Evolutionary conservation across 2,329 filamentous ascomycete species (phyloP).

Genomic region (Sporothrix luriei): DNA sequence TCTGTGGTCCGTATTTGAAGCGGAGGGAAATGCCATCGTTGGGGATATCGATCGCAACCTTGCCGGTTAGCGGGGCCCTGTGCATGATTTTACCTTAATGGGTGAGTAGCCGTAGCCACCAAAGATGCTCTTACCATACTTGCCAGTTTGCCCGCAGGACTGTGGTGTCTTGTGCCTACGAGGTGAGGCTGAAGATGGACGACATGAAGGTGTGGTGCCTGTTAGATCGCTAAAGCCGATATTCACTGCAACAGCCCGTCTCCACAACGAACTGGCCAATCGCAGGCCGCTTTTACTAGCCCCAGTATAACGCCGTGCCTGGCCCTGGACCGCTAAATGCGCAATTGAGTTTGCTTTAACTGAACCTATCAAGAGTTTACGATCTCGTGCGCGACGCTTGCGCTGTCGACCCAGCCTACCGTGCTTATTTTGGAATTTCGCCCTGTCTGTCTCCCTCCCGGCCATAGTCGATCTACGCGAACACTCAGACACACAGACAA

Average conservation of each 20-base stretch:
- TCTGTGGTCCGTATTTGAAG: slow-evolving; percentile 73
- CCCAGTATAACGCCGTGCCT: background rate
- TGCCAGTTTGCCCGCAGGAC: too few species aligned
- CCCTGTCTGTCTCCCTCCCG: background rate
- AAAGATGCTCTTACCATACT: slow-evolving; percentile 34
- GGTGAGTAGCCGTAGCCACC: background rate
- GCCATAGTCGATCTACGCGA: background rate
- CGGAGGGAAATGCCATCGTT: slow-evolving; percentile 62
- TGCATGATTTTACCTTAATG: too few species aligned
- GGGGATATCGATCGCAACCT: slow-evolving; percentile 42
- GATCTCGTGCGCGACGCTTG: background rate
- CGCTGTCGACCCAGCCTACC: background rate
- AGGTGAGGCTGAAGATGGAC: background rate
- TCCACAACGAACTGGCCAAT: slow-evolving; percentile 8
- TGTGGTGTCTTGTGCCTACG: too few species aligned
- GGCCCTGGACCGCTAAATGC: background rate
- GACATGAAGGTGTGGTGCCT: background rate
- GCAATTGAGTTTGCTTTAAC: background rate
- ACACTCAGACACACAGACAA: background rate
- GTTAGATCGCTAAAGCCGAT: background rate
- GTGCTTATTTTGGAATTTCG: background rate
- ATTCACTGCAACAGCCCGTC: background rate
- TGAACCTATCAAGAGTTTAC: slow-evolving; percentile 17
- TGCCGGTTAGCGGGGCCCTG: too few species aligned
- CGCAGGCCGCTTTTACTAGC: background rate